Evolutionary conservation across 805 yeast genomes (phyloP), one percentile per base, ranked within the genome.

Genomic region (Saccharomyces mikatae): DNA sequence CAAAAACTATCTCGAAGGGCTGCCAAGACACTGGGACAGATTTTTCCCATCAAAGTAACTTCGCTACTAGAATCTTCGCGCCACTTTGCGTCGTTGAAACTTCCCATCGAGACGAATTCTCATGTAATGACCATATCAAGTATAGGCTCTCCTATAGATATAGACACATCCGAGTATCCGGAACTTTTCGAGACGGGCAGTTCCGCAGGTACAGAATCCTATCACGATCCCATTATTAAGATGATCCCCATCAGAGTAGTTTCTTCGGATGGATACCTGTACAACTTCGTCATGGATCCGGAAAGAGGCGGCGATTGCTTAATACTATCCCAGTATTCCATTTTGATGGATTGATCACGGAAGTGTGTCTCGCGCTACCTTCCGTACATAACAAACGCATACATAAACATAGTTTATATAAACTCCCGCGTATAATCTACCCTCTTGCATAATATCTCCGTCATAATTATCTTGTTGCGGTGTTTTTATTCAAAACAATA

Each of bases 291-390:
- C 1, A 72, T 92, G 48, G 52, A 50, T 31, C 84, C 94, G 0
- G 95, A 85, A 57, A 72, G 91, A 52, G 98, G 98, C 1, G 99
- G 99, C 1, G 97, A 91, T 65, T 92, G 98, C 71, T 80, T 86
- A 44, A 73, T 89, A 57, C 73, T 87, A 53, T 81, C 84, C 57
- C 96, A 89, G 63, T 85, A 83, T 63, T 78, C 85, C 5, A 49
- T 50, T 6, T 24, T 29, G 6, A 27, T 41, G 24, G 28, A 36
- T 36, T 36, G 24, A 36, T 21, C 44, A 17, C 44, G 24, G 44
- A 36, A 17, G 44, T 8, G 22, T 8, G 11, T 17, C 44, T 21
- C 44, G 11, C 44, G 11, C 44, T 14, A 6, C 22, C 44, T 17
- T 36, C 2, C 44, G 24, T 36, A 36, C 44, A 17, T 36, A 17